Evolutionary conservation across 768 basidiomycete genomes (phyloP).

Genomic region (Fistulinella prunicolor): DNA sequence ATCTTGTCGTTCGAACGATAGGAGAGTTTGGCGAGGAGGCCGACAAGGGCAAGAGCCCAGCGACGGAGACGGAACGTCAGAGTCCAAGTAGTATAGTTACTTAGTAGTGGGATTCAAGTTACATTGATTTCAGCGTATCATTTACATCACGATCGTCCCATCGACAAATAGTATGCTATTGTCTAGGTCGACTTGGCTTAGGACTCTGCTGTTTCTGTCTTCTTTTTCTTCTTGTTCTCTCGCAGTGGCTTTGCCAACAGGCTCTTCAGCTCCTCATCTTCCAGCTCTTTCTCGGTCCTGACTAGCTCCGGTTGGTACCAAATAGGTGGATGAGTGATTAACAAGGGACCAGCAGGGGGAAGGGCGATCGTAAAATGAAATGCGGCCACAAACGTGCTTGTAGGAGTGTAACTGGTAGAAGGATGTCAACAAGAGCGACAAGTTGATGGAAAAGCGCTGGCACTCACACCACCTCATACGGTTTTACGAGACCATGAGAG

Average conservation of each 20-base stretch:
- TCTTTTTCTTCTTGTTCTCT: slow-evolving; percentile 92
- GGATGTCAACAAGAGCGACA: neutral
- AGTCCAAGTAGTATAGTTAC: slow-evolving; percentile 4
- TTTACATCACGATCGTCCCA: slow-evolving; percentile 14
- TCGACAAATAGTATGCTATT: slow-evolving; percentile 16
- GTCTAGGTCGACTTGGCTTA: slow-evolving; percentile 26
- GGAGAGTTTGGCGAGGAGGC: slow-evolving; percentile 76
- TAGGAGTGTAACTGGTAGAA: slow-evolving; percentile 66
- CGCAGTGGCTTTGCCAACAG: slow-evolving; percentile 76
- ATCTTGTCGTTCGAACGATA: slow-evolving; percentile 80
- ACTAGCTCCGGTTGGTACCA: slow-evolving; percentile 95
- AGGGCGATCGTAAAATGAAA: slow-evolving; percentile 98
- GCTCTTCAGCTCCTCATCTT: slow-evolving; percentile 83
- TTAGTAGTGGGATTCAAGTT: neutral
- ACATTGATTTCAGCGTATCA: slow-evolving; percentile 9
- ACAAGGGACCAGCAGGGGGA: slow-evolving; percentile 79
- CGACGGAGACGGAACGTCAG: neutral
- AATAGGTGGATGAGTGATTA: slow-evolving; percentile 83
- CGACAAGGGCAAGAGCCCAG: slow-evolving; percentile 24
- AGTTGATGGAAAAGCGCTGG: neutral
- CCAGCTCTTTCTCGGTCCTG: slow-evolving; percentile 84
- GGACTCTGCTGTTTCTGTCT: slow-evolving; percentile 49
- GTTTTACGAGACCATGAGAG: slow-evolving; percentile 89
- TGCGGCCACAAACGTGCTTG: slow-evolving; percentile 83
- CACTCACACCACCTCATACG: slow-evolving; percentile 90